Evolutionary conservation across 192 early-diverging fungal genomes (phyloP), one percentile per base, ranked within the genome.

Genomic region (Haplosporangium gracile): DNA sequence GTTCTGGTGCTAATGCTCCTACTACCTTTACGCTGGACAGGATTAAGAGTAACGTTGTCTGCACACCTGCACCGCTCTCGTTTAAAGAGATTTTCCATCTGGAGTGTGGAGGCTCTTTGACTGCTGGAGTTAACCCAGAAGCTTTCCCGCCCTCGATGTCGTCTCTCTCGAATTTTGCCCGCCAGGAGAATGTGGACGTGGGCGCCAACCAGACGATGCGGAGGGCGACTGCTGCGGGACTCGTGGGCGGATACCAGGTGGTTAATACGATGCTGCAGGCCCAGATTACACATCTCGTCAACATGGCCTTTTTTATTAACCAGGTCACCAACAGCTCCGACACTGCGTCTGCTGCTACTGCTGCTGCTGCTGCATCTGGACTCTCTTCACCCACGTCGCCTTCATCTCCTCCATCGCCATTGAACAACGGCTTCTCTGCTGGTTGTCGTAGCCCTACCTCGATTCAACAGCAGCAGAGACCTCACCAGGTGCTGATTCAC

Each of bases 401-500:
- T 29, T 29, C 79, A 11, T 55, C 65, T 1, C 51, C 70, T n/a
- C 6, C 47, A 26, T 53, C 43, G 22, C 40, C 70, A 18, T 60
- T 47, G 10, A 60, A 49, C n/a, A 43, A 45, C 22, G 83, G 85
- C 39, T 77, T 88, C 8, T 78, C 83, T n/a, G 85, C 34, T 81
- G 82, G 22, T 85, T 43, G 88, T 88, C 55, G 84, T 88, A 45
- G 81, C 79, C 22, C 51, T n/a, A 16, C 36, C 49, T 70, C 75
- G 22, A 32, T 45, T 34, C 76, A 82, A 53, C 68, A 70, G 16
- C 72, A 82, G 15, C 89, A 90, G 72, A 45, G 24, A 72, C 60
- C 47, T 36, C 85, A 82, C 24, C 88, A 82, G 24, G 85, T 92
- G 34, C 75, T 93, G 29, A 91, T 93, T 71, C 90, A 93, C 76